Percentiles rank a stretch among this genome's conserved stretches.
phyloP scores from a whole-genome alignment of 257 asterid species.

The Nicotiana sylvestris region DNA sequence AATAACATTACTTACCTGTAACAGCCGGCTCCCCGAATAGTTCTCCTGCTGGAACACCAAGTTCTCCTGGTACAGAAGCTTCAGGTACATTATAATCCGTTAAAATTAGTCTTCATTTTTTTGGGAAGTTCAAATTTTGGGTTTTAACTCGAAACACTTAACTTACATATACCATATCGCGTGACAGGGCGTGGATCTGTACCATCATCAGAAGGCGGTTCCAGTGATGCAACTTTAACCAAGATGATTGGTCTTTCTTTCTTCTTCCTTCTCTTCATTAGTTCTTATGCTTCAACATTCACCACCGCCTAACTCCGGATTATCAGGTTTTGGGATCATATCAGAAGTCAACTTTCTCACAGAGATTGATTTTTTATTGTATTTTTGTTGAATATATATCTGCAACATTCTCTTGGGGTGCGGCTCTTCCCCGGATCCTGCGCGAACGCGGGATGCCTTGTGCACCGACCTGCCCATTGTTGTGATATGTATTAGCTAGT shows the following conservation, averaged over 20 bases:
- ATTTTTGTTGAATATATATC: too few species aligned
- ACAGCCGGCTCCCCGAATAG: slow-evolving; percentile 28
- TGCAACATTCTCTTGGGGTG: too few species aligned
- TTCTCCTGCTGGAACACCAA: slow-evolving; percentile 20
- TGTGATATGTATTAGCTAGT: too few species aligned
- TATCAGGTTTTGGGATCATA: neutral
- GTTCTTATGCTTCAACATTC: slow-evolving; percentile 34
- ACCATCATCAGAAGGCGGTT: slow-evolving; percentile 35
- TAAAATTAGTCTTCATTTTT: neutral
- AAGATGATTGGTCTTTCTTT: slow-evolving; percentile 24
- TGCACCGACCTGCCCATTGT: too few species aligned
- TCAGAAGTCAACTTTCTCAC: neutral
- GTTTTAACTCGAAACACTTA: neutral
- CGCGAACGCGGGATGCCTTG: too few species aligned
- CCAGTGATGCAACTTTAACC: slow-evolving; percentile 32
- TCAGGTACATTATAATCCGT: slow-evolving; percentile 16
- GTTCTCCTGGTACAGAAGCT: slow-evolving; percentile 13
- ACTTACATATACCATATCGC: neutral
- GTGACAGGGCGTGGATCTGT: slow-evolving; percentile 28
- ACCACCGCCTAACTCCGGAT: slow-evolving; percentile 10
- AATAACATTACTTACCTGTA: neutral
- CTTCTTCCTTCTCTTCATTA: slow-evolving; percentile 21
- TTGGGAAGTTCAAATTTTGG: neutral
- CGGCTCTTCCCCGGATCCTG: too few species aligned
- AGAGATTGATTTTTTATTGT: neutral